phyloP scores from a whole-genome alignment of 1,284 basidiomycete genomes.

The Trametes hirsuta region DNA sequence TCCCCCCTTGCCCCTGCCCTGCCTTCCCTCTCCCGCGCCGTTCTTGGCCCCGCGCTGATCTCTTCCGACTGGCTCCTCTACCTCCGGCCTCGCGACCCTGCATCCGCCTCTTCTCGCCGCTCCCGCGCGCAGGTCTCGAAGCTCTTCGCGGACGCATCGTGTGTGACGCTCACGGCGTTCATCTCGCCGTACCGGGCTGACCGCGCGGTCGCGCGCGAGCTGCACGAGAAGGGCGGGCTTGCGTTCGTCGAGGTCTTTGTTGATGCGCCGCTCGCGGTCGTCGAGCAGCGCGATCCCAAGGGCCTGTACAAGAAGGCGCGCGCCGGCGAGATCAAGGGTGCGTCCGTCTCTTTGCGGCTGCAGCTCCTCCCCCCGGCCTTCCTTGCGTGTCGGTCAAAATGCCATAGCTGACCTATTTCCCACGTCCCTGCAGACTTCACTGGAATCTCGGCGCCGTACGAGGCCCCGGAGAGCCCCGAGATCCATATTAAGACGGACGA shows the following conservation, averaged over 20 bases:
- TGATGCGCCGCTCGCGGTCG: conserved; percentile 89
- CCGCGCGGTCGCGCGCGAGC: conserved; percentile 80
- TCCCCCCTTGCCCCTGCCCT: not conserved
- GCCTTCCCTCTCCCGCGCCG: not conserved
- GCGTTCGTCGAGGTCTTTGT: conserved; percentile 95
- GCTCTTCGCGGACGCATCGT: conserved; percentile 88
- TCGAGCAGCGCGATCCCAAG: conserved; percentile 95
- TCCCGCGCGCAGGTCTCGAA: conserved; percentile 76
- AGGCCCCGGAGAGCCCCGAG: conserved; percentile 85
- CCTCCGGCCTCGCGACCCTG: not conserved
- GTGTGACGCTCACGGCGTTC: conserved; percentile 92
- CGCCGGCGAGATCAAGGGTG: conserved; percentile 95
- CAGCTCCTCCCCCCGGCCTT: not conserved
- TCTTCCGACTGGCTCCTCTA: not conserved
- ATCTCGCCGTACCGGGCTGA: conserved; percentile 97
- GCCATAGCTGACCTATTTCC: not conserved
- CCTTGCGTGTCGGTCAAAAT: not conserved
- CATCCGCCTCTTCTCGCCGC: not conserved
- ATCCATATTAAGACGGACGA: conserved; percentile 93
- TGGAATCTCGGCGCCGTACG: conserved; percentile 97
- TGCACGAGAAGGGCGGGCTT: conserved; percentile 77
- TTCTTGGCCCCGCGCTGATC: not conserved
- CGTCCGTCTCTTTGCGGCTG: conserved; percentile 5
- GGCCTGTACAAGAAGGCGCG: conserved; percentile 98
- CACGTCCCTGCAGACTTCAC: conserved; percentile 81